Evolutionary conservation across 2,329 filamentous ascomycete species (phyloP), one percentile per base, ranked within the genome.

Genomic region (Albophoma yamanashiensis): DNA sequence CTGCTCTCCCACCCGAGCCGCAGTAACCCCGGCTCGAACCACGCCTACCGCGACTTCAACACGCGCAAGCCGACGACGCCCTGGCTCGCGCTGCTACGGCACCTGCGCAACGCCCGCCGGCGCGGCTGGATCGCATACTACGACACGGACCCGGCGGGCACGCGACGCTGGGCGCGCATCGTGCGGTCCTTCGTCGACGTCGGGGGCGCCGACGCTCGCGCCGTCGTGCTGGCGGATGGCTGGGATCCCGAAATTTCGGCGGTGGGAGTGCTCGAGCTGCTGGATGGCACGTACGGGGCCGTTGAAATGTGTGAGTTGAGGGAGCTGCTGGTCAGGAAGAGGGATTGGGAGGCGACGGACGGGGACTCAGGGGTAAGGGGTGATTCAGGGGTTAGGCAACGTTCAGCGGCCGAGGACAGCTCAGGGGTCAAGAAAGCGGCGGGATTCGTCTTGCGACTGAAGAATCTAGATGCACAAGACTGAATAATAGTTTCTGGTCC

Each of bases 181-280:
- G 66, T 72, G 31, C 58, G 61, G 17, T 27, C 66, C 9, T 69
- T 73, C 14, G 40, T 73, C 6, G 64, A 67, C 31, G 58, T 59
- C 1, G 70, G 69, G 2, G 62, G 59, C 1, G 69, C 71, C 0
- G 67, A 73, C 60, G 58, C 58, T 3, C 27, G 65, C 9, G 69
- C 69, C 0, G 62, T 70, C 12, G 58, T 73, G 1, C 40, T 58
- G n/a, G 62, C 53, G n/a, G 69, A 72, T 58, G 40, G 22, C 0
- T 73, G 69, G 68, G 71, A 73, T 55, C 65, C 68, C 1, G 68
- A 71, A 42, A 66, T 68, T 17, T 67, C 63, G 42, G 68, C 67
- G 0, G 3, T 62, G 20, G 70, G 65, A 0, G 67, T 73, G n/a
- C 31, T 73, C 58, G 62, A 68, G 45, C 45, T 69, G 58, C 31